Evolutionary conservation across 2,329 filamentous ascomycete genomes (phyloP).

Genomic region (Sordariomycetes sp.): DNA sequence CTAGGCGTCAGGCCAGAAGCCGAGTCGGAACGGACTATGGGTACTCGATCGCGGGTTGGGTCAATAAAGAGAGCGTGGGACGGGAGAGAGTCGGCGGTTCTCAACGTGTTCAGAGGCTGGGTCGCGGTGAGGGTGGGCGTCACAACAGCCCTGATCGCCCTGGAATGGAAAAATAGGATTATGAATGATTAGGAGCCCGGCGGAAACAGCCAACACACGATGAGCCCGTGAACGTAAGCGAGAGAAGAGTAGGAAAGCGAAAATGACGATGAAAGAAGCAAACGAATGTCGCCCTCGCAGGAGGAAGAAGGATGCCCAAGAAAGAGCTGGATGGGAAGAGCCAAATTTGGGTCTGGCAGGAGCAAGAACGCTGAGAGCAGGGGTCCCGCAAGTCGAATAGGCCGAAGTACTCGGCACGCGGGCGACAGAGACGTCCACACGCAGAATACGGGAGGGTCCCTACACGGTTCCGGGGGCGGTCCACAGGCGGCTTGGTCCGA

Average conservation of each 20-base stretch:
- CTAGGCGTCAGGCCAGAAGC: slow-evolving; percentile 2
- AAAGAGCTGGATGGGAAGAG: too few relatives aligned
- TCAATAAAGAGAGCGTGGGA: not conserved
- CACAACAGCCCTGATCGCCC: not conserved
- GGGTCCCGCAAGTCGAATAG: not conserved
- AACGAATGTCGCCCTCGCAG: slow-evolving; percentile 4
- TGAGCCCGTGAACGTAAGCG: not conserved
- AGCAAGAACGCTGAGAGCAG: not conserved
- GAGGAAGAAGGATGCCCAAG: slow-evolving; percentile 2
- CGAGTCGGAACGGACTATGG: not conserved
- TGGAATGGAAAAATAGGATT: not conserved
- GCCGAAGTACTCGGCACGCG: not conserved
- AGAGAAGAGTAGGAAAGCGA: slow-evolving; percentile 8
- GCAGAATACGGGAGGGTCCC: not conserved
- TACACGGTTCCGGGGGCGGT: not conserved
- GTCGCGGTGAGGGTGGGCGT: not conserved
- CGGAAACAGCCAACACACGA: not conserved
- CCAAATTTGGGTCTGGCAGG: slow-evolving; percentile 4
- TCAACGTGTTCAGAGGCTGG: not conserved
- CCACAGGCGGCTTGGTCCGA: not conserved
- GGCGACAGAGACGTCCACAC: not conserved
- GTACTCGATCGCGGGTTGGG: not conserved
- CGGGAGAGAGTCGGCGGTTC: not conserved
- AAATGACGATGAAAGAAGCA: not conserved
- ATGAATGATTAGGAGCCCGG: not conserved